Base-by-base conservation (phyloP, 768 basidiomycete genomes). In the Multifurca ochricompacta region DNA sequence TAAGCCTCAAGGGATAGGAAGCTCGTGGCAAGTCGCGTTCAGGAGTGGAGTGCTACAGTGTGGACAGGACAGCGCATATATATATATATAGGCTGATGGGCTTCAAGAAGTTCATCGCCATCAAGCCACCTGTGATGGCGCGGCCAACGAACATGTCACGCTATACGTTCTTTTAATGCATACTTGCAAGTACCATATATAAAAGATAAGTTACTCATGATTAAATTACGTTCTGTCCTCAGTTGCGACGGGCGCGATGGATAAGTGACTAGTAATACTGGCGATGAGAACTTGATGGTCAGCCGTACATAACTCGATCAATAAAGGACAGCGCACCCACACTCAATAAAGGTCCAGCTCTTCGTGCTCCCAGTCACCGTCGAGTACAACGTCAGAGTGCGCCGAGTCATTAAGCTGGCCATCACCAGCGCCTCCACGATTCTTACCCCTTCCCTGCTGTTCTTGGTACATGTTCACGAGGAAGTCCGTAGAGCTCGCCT, bases 401-500 rank as follows among this genome's bases (percentile, higher is more conserved):
- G 77, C 77, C 43, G 74, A 69, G 63, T 87, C 86, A 28, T 83
- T 62, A 3, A 85, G 69, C 19, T 85, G 82, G 10, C 77, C 80
- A 28, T 80, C 81, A 60, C 82, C 82, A 7, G 73, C 73, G 3
- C 71, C 76, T 32, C 64, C 67, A 25, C 58, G 47, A 13, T 61
- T 66, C 56, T 66, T 64, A 9, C 68, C 70, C 42, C 68, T 68
- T 16, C 67, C 73, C 48, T 81, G 77, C 67, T 93, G 89, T 37
- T 73, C 73, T 49, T 73, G 71, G 68, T 82, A 92, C 67, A 92
- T 77, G 11, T 75, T 73, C 8, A 79, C 85, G 45, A 94, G 71
- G 64, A 88, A 82, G 18, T 77, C 73, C 2, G 82, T 75, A 3
- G 83, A 82, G 60, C 82, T 91, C 2, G 89, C 91, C 59, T 85